Evolutionary conservation across 2,329 filamentous ascomycete species (phyloP), one percentile per base, ranked within the genome.

Genomic region (Falciphora oryzae): DNA sequence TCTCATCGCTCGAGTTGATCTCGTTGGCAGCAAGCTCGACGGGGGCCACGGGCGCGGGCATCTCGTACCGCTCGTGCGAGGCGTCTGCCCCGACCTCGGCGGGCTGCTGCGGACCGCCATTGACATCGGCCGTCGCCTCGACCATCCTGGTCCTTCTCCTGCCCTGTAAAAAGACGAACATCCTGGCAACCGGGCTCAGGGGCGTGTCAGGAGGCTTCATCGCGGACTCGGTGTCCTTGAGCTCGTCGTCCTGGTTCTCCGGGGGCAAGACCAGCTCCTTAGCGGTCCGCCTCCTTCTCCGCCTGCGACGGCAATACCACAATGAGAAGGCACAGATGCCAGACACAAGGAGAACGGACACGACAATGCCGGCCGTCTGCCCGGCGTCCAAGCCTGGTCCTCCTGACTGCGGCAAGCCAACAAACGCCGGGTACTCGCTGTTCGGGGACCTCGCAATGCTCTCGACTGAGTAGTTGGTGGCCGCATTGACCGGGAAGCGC

Each of bases 61-160:
- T 70, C 68, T 85, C 83, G 65, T 83, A 84, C 3, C 83, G 78
- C 66, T 83, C 79, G 56, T 82, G 80, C 62, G 78, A 77, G 2
- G 76, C 71, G 62, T 80, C 78, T 7, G 77, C 78, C 6, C 72
- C 78, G 4, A 80, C 76, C 67, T 77, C 79, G 65, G 71, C 72
- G 69, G 59, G 77, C 72, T 70, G 79, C 69, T 27, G 68, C 67
- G 58, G 75, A 71, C 74, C 68, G 65, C 72, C 67, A 61, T 69
- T 59, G 16, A 71, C 68, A 44, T 72, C 71, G 25, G 22, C 18
- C 14, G 44, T 31, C 16, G 59, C 67, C 4, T 50, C 65, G 32
- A 66, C 65, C 64, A 68, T 75, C 63, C 68, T 71, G 1, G 73
- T 71, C 32, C 70, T 76, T 64, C 73, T 78, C 25, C 75, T 72